Percentiles rank a stretch among this genome's conserved stretches.
phyloP scores from a whole-genome alignment of 495 filamentous ascomycete species.

The Aspergillus cavernicola region DNA sequence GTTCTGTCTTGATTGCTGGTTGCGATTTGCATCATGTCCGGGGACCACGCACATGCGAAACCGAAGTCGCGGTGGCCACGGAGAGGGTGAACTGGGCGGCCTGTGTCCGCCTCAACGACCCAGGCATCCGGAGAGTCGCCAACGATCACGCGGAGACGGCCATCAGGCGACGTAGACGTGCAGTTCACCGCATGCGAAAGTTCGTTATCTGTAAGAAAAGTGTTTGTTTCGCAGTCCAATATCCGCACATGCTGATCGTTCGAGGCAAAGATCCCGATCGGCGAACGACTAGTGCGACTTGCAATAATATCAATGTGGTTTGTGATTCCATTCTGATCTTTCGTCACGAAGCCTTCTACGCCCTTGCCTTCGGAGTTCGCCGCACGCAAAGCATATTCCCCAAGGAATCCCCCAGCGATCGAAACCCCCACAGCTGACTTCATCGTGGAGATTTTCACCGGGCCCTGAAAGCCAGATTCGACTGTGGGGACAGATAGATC shows the following conservation, averaged over 20 bases:
- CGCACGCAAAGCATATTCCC: conserved; percentile 71
- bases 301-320: conserved; percentile 77
- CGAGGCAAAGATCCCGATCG: conserved; percentile 73
- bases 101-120: conserved; percentile 62
- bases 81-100: conserved; percentile 53
- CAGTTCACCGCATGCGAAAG: conserved; percentile 78
- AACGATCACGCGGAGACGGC: conserved; percentile 75
- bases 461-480: conserved; percentile 35
- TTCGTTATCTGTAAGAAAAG: conserved; percentile 55
- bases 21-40: conserved; percentile 82
- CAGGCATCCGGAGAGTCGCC: conserved; percentile 57
- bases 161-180: conserved; percentile 73
- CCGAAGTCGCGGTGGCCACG: conserved; percentile 74
- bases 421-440: conserved; percentile 63
- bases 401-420: conserved; percentile 75
- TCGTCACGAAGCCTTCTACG: conserved; percentile 63
- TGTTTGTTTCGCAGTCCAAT: conserved; percentile 68
- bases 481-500: conserved; percentile 52
- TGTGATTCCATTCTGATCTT: conserved; percentile 70
- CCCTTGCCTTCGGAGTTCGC: conserved; percentile 38
- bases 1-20: conserved; percentile 88
- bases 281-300: conserved; percentile 55
- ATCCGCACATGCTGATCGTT: conserved; percentile 77
- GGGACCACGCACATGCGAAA: conserved; percentile 89
- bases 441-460: conserved; percentile 66